phyloP scores from a whole-genome alignment of 139 green algal genomes.

The Chlorella sp. region DNA sequence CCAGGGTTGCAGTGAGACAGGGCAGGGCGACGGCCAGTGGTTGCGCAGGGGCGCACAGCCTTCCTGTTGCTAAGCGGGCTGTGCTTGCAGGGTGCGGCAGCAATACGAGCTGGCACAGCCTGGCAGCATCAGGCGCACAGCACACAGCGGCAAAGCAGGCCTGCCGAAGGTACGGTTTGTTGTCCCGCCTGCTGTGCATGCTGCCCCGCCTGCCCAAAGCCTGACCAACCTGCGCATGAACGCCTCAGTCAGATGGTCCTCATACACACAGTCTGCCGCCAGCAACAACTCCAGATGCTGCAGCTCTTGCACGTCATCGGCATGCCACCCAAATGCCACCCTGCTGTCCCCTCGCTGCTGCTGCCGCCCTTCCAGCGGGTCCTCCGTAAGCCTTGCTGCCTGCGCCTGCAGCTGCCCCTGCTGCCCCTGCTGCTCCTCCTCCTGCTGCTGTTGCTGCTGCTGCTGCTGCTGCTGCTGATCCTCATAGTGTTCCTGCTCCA shows the following conservation, averaged over 20 bases:
- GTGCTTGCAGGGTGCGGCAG: neutral
- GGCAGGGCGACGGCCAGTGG: too few relatives aligned
- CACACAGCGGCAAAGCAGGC: neutral
- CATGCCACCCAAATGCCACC: neutral
- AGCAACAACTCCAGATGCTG: conserved; percentile 10
- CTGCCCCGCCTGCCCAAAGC: too few relatives aligned
- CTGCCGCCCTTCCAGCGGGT: neutral
- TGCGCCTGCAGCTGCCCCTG: neutral
- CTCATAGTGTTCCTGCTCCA: neutral
- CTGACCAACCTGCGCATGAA: conserved; percentile 23
- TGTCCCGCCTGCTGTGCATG: too few relatives aligned
- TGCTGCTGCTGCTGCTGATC: neutral
- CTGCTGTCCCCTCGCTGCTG: neutral
- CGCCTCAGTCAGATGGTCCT: conserved; percentile 20
- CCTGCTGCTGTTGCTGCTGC: too few relatives aligned
- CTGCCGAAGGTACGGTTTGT: too few relatives aligned
- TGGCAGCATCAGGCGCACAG: too few relatives aligned
- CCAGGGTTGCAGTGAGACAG: too few relatives aligned
- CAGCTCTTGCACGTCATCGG: conserved; percentile 5
- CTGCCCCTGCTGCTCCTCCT: neutral
- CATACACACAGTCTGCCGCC: conserved; percentile 29
- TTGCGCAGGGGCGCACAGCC: too few relatives aligned
- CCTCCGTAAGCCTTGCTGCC: neutral
- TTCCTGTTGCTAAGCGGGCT: too few relatives aligned
- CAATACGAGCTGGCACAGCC: neutral